Conservation (phyloP, 371 early-diverging fungal genomes). For the Mortierella polycephala region DNA sequence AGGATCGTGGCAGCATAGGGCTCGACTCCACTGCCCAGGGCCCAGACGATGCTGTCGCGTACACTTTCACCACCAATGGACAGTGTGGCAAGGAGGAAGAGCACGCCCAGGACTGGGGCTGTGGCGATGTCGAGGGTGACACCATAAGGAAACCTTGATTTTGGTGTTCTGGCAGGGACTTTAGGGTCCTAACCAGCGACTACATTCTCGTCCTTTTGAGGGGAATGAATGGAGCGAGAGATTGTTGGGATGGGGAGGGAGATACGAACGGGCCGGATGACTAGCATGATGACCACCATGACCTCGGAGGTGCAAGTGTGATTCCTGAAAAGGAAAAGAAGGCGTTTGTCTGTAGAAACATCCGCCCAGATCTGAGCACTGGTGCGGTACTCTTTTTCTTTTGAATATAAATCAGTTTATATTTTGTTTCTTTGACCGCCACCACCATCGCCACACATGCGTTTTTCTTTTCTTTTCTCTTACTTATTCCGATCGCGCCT, state of each 20-base stretch:
- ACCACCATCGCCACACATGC: too few species aligned
- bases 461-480: too few species aligned
- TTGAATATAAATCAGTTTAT: too few species aligned
- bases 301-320: too few species aligned
- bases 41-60: conserved; percentile 70
- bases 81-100: conserved; percentile 68
- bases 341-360: too few species aligned
- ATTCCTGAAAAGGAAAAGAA: too few species aligned
- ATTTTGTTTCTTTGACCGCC: too few species aligned
- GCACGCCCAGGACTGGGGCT: conserved; percentile 72
- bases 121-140: conserved; percentile 71
- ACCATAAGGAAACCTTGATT: conserved; percentile 16
- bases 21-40: conserved; percentile 65
- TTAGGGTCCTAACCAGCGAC: not conserved
- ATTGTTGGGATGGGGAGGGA: conserved; percentile 34
- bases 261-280: conserved; percentile 63
- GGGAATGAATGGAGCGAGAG: too few species aligned
- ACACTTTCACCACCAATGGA: conserved; percentile 65
- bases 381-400: too few species aligned
- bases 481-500: too few species aligned
- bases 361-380: too few species aligned
- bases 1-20: conserved; percentile 84
- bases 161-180: not conserved
- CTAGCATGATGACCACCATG: conserved; percentile 58
- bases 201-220: not conserved